Conservation (phyloP, 345 rosid species). For the Rhodamnia rubescens region DNA sequence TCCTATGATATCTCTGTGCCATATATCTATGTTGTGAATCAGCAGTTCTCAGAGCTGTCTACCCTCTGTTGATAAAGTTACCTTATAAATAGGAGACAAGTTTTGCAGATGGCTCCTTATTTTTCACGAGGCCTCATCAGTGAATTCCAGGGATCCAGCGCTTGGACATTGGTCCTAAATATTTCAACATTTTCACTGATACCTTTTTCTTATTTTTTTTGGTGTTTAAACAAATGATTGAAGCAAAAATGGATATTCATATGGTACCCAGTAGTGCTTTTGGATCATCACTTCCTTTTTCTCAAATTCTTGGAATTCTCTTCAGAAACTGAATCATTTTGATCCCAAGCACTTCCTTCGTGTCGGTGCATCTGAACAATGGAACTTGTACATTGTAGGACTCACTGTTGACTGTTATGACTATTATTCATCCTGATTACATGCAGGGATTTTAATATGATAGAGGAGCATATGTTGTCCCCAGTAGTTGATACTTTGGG, state of each 20-base stretch:
- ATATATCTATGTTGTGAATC: not conserved
- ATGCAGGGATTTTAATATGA: conserved; percentile 63
- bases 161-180: not conserved
- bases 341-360: not conserved
- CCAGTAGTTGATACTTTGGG: conserved; percentile 61
- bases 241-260: not conserved
- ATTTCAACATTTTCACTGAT: not conserved
- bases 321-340: not conserved
- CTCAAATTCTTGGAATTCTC: not conserved
- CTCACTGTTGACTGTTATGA: not conserved
- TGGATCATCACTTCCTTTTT: not conserved
- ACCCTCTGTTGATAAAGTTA: not conserved
- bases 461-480: conserved; percentile 53
- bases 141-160: not conserved
- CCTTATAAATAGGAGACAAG: not conserved
- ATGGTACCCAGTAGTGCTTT: not conserved
- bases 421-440: conserved; percentile 1
- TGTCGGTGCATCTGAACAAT: not conserved
- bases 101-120: not conserved
- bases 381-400: not conserved
- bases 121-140: not conserved
- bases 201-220: not conserved
- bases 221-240: not conserved
- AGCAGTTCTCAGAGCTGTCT: not conserved
- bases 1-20: not conserved